Base-by-base conservation (phyloP, 768 basidiomycete genomes). In the Boletus subparvulus region DNA sequence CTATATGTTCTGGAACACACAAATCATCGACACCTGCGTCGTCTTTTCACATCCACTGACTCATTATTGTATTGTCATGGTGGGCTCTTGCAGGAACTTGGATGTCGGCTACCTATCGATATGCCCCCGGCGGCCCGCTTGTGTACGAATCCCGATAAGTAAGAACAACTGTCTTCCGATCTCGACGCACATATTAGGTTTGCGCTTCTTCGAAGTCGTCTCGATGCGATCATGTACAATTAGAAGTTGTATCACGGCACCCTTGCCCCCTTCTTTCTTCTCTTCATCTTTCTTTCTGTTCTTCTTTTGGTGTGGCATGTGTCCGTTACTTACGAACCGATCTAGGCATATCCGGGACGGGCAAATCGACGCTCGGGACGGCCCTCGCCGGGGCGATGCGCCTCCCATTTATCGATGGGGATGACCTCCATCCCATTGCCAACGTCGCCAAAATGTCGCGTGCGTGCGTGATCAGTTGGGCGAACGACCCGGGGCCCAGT, bases 371-470 rank as follows among this genome's bases (percentile, higher is more conserved):
- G 21, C 76, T 94, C 1, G 91, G 88, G 0, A 61, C 59, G 6
- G 83, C 82, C 8, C 75, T 95, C n/a, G 81, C 89, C 9, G 63
- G 73, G 39, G 75, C 76, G 28, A 77, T 92, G 47, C 71, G 70
- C n/a, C 60, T 92, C 57, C 87, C 92, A 1, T 96, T 90, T 74
- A 75, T 93, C 56, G 95, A 98, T 65, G 95, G 89, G 30, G 94
- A 97, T 68, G 86, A 89, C 59, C 78, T 97, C 30, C 95, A 98
- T 68, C 89, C 94, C 0, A 65, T 76, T 24, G 71, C 81, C 14
- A 96, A 96, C 71, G 82, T 96, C 41, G 86, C 82, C 30, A 98
- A 98, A 80, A 97, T 2, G 65, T 78, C 12, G 73, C 71, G 54
- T 48, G 55, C 0, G 62, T 68, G 32, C 10, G 11, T 33, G 58